Percentiles rank a stretch among this genome's conserved stretches.
These are phyloP conservation scores for Phytophthora cryptogea DNA, from an alignment of 352 stramenopile genomes.

Conservation along the genomic window DNA sequence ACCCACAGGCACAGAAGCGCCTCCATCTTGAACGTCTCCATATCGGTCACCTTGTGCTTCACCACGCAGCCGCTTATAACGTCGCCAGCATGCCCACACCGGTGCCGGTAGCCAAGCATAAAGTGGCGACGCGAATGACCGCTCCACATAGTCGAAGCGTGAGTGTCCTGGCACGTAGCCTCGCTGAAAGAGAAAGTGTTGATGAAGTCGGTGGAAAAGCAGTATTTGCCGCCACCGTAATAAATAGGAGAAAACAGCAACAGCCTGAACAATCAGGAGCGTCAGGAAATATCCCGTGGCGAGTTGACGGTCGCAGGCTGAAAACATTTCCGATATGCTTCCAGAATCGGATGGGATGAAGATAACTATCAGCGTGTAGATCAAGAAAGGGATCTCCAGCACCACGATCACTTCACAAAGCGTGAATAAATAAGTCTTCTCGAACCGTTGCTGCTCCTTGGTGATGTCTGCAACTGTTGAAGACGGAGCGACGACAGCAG, in stretches of 20 bases:
- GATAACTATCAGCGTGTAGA: constrained; percentile 53
- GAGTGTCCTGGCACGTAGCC: constrained; percentile 60
- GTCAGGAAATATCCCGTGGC: constrained; percentile 44
- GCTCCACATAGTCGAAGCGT: constrained; percentile 70
- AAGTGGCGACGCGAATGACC: constrained; percentile 45
- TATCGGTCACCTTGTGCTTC: constrained; percentile 10
- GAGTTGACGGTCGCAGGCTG: constrained; percentile 37
- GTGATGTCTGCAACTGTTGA: constrained; percentile 37
- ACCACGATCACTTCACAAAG: constrained; percentile 81
- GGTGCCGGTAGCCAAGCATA: constrained; percentile 47
- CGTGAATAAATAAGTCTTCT: constrained; percentile 78
- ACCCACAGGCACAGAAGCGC: constrained; percentile 4
- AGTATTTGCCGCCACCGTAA: constrained; percentile 81
- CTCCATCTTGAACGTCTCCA: constrained; percentile 7
- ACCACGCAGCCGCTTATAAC: constrained; percentile 17
- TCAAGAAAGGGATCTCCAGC: constrained; percentile 71
- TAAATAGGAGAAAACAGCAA: constrained; percentile 62
- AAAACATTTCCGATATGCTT: constrained; percentile 37
- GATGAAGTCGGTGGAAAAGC: constrained; percentile 79
- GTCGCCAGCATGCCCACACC: constrained; percentile 31
- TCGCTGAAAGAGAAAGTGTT: constrained; percentile 77
- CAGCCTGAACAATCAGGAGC: constrained; percentile 42
- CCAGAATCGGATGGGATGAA: constrained; percentile 50
- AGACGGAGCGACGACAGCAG: constrained; percentile 29
- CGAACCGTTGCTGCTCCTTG: constrained; percentile 52